Evolutionary conservation across 257 asterid species (phyloP).

Genomic region (Plantago elongata): DNA sequence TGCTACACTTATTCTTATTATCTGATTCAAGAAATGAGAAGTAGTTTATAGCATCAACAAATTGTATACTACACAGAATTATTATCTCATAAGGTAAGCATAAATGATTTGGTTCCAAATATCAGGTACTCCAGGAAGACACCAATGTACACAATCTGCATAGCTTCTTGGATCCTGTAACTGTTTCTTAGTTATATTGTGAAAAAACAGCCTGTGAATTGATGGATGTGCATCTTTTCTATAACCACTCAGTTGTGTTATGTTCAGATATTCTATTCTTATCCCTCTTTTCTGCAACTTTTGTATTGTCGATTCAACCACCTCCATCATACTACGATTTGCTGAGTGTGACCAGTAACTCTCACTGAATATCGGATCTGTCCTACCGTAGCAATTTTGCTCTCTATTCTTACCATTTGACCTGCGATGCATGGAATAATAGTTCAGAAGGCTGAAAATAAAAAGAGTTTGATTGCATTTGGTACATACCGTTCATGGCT

Average conservation of each 20-base stretch:
- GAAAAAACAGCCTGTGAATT: conserved; percentile 34
- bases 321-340: conserved; percentile 32
- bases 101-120: conserved; percentile 2
- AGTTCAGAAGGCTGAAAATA: background rate
- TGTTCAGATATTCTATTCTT: conserved; percentile 37
- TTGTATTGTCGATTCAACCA: conserved; percentile 31
- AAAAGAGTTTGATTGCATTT: background rate
- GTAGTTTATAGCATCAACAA: too few species aligned
- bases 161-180: conserved; percentile 27
- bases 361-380: background rate
- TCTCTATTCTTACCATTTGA: background rate
- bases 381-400: background rate
- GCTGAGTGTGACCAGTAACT: conserved; percentile 8
- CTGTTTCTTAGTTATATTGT: conserved; percentile 28
- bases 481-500: background rate
- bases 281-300: conserved; percentile 32
- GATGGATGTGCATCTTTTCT: conserved; percentile 60
- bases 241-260: conserved; percentile 47
- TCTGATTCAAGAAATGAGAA: too few species aligned
- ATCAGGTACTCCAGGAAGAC: conserved; percentile 6
- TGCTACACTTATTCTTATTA: too few species aligned
- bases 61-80: background rate
- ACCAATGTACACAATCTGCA: conserved; percentile 24
- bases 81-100: background rate
- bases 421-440: background rate